Base-by-base conservation (phyloP, 2,329 filamentous ascomycete genomes). In the Chaetomium sp. region DNA sequence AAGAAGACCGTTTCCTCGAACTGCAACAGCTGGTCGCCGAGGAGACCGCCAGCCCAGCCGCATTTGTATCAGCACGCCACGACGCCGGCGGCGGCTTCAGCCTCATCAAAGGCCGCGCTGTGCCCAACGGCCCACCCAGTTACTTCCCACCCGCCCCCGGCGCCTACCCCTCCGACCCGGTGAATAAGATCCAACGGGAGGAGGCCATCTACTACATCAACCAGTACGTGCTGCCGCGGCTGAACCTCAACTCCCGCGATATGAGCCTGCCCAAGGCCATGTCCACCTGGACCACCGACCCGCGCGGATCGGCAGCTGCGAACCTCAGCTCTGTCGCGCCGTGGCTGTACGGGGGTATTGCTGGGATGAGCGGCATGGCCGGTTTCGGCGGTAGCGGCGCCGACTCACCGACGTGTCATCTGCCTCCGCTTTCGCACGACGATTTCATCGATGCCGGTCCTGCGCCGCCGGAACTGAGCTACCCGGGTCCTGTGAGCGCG, bases 1-100 rank as follows among this genome's bases (percentile, higher is more conserved):
- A 91, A 59, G 88, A 91, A 66, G 76, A 85, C 37, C 79, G 79
- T 4, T 91, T 87, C 61, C 73, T 92, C 9, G 76, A 82, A 50
- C 77, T 92, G 5, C 89, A 92, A 68, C 74, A 77, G 48, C 72
- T 72, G 6, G 72, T 89, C 45, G 77, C 79, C 2, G 66, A 69
- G 7, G 72, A 74, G 40, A 75, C 77, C 11, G 71, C 75, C 47
- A 76, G 75, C 51, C 81, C 82, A 0, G 78, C 79, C 3, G 74
- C 78, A 0, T 86, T 84, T 61, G 69, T 79, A 5, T 79, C 79
- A 6, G 72, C 76, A 7, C 77, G 80, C 27, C 79, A 85, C 60
- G 75, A 81, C 57, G 74, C 76, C 4, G 73, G 72, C 8, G 78
- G 77, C 8, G 81, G 82, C 1, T 86, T 86, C 63, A 81, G 78